Evolutionary conservation across 345 rosid species (phyloP), one percentile per base, ranked within the genome.

Genomic region (Cardiospermum halicacabum): DNA sequence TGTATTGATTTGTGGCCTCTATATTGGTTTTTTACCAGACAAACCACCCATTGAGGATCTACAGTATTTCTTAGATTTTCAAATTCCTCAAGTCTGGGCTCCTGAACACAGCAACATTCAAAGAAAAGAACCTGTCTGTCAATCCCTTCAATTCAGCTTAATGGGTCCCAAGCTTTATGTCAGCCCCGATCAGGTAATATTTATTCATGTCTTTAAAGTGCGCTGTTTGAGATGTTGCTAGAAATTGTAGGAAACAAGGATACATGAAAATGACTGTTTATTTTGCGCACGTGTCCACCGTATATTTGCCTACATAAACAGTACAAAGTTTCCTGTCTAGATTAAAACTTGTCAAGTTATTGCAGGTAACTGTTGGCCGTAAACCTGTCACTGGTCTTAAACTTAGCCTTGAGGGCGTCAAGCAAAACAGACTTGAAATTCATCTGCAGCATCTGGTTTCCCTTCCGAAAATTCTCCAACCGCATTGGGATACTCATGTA

Each of bases 141-240:
- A 64, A 53, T 85, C 90, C 75, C 99, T 94, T 72, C 99, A 91
- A 59, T 89, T 94, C 77, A 94, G 99, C 81, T 84, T 91, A 78
- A 94, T 94, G 97, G 97, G 99, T 78, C 99, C 99, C 3, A 94
- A 94, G 78, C 95, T 94, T 1, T 91, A 87, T 74, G 73, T 94
- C 81, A 91, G 96, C 62, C 88, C 96, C 4, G 90, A 89, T 72
- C 96, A 94, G 96, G 99, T 94, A 78, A 37, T n/a, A n/a, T n/a
- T 39, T 18, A n/a, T 56, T 53, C 39, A 0, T 21, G 4, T 3
- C 15, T 39, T 22, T n/a, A 3, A 48, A 45, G 27, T 32, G 36
- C 57, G 34, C n/a, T 12, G 15, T 24, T 47, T n/a, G 28, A 39
- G 47, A 32, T 58, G 47, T 60, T 51, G 45, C 27, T 19, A 63